Base-by-base conservation (phyloP, 2,329 filamentous ascomycete species). In the Cytospora mali region DNA sequence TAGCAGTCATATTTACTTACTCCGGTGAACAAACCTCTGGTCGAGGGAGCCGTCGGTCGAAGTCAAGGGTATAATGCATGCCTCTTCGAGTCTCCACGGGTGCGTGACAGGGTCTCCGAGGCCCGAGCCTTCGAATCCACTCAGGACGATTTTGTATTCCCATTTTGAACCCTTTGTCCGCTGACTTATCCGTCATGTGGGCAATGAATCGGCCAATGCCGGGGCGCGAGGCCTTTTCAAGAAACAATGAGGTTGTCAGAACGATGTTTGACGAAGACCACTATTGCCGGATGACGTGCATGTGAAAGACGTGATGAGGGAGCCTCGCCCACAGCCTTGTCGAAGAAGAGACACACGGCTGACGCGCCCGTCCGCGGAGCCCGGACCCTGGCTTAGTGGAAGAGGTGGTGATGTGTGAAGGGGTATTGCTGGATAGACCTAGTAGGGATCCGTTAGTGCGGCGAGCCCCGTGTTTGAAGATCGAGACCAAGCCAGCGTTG, bases 251-350 rank as follows among this genome's bases (percentile, higher is more conserved):
- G 13, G 33, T 55, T 28, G n/a, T 28, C 52, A 21, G 33, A 25
- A 53, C 10, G 48, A 10, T 13, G 14, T 14, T 48, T 50, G 39
- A 59, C 54, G 39, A 48, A 14, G 35, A 29, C 25, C 42, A n/a
- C 14, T 39, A 21, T 28, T 14, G n/a, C 53, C 23, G 14, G 27
- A 42, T 46, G 53, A 57, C 39, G 35, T 54, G 53, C 58, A 57
- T 48, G 25, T 50, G 56, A n/a, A 5, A 48, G 31, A 53, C 29
- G 25, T 28, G 27, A 9, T 46, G 39, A 16, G 11, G 57, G 25
- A 64, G 62, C 62, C 62, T 64, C 29, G 49, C 53, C 62, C 23
- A 14, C 58, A 64, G 62, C 62, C 62, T 64, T 39, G 62, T 51
- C 27, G 55, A 46, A 51, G 39, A 25, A 39, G 50, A 35, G 23